Conservation (phyloP, 345 rosid genomes). For the Eucalyptus tenuipes region DNA sequence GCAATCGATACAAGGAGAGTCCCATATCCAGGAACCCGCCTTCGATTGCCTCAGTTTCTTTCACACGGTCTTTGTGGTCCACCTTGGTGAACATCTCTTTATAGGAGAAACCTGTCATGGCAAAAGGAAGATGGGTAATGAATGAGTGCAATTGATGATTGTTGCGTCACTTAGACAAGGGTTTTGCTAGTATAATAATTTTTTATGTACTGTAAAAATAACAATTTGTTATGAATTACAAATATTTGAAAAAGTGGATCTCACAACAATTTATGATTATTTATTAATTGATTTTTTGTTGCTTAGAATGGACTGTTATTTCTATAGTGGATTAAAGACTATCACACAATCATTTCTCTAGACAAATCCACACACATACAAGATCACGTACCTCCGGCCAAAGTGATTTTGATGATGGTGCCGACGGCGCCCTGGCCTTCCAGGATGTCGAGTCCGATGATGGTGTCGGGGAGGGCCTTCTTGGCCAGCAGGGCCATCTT, state of each 20-base stretch:
- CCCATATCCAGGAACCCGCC: background rate
- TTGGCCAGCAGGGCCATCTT: background rate
- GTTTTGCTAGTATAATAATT: too few relatives aligned
- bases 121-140: background rate
- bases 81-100: background rate
- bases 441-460: background rate
- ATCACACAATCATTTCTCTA: too few relatives aligned
- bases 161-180: background rate
- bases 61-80: background rate
- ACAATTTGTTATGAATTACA: rapidly evolving
- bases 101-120: background rate
- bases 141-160: background rate
- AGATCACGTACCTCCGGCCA: background rate
- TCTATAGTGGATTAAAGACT: rapidly evolving
- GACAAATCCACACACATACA: background rate
- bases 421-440: slow-evolving; percentile 8
- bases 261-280: too few relatives aligned
- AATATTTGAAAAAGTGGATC: too few relatives aligned
- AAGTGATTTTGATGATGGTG: background rate
- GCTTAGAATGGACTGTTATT: too few relatives aligned
- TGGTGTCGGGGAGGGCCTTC: background rate
- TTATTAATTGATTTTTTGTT: background rate
- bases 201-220: rapidly evolving
- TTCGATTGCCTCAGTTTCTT: slow-evolving; percentile 1
- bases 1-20: background rate